phyloP scores from a whole-genome alignment of 2,329 filamentous ascomycete species.

The Cytospora chrysosperma region DNA sequence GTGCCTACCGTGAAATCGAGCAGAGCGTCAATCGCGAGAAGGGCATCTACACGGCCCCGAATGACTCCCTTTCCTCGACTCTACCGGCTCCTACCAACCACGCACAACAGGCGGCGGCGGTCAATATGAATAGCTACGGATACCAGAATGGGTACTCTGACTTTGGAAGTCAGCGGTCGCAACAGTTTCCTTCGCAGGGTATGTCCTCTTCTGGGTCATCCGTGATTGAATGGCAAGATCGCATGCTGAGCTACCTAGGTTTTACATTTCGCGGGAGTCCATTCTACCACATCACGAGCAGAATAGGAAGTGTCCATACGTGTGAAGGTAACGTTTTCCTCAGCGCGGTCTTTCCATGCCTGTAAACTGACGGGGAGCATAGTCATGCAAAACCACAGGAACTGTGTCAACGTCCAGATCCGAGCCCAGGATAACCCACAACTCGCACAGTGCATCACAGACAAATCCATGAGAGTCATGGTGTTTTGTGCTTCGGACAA shows the following conservation, averaged over 20 bases:
- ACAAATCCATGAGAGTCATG: conserved; percentile 70
- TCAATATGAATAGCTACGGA: conserved; percentile 16
- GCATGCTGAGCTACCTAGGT: conserved; percentile 22
- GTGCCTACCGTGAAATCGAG: conserved; percentile 15
- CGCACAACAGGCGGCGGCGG: conserved; percentile 10
- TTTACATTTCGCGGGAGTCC: conserved; percentile 68
- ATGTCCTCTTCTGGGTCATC: conserved; percentile 3
- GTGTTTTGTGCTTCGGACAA: conserved; percentile 76
- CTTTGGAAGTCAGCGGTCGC: conserved; percentile 19
- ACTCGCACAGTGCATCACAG: conserved; percentile 55
- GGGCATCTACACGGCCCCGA: conserved; percentile 5
- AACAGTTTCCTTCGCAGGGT: conserved; percentile 18
- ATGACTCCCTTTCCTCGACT: conserved; percentile 3
- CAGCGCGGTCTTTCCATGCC: not conserved
- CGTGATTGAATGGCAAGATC: conserved; percentile 5
- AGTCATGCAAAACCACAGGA: conserved; percentile 58
- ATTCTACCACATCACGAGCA: conserved; percentile 72
- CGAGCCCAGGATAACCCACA: conserved; percentile 51
- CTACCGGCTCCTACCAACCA: conserved; percentile 11
- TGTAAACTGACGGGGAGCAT: conserved; percentile 18
- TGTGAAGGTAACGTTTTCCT: conserved; percentile 63
- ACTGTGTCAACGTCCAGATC: conserved; percentile 46
- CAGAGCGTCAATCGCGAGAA: conserved; percentile 19
- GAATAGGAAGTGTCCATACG: conserved; percentile 62
- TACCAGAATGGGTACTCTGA: conserved; percentile 16